These are phyloP conservation scores for Tetrahymena malaccensis DNA, from an alignment of 73 alveolate species.

Conservation along the genomic window DNA sequence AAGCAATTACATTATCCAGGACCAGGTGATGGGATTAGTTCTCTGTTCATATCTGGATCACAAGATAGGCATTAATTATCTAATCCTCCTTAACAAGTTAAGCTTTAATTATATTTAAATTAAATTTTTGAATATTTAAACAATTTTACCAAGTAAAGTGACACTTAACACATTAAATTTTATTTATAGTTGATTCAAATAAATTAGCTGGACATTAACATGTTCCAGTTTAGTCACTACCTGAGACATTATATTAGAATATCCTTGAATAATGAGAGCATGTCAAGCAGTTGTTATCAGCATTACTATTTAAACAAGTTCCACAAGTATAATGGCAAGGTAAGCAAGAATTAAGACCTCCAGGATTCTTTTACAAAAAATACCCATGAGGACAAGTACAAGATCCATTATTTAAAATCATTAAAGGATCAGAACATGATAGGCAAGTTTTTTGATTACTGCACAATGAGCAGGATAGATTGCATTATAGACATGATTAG, in stretches of 20 bases:
- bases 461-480: not conserved
- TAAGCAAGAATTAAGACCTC: not conserved
- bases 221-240: not conserved
- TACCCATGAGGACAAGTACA: not conserved
- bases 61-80: not conserved
- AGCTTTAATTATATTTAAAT: not conserved
- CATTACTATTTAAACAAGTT: not conserved
- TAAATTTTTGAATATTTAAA: not conserved
- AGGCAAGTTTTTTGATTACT: not conserved
- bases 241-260: not conserved
- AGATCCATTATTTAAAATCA: not conserved
- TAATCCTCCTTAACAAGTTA: not conserved
- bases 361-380: not conserved
- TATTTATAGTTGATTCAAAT: not conserved
- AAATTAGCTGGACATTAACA: not conserved
- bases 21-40: not conserved
- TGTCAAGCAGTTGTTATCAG: not conserved
- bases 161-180: not conserved
- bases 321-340: not conserved
- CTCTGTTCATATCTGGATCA: not conserved
- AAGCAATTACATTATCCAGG: not conserved
- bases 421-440: not conserved
- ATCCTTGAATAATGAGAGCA: not conserved
- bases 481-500: not conserved
- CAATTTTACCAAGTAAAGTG: not conserved